Base-by-base conservation (phyloP, 805 yeast species). In the Candida michaelii region DNA sequence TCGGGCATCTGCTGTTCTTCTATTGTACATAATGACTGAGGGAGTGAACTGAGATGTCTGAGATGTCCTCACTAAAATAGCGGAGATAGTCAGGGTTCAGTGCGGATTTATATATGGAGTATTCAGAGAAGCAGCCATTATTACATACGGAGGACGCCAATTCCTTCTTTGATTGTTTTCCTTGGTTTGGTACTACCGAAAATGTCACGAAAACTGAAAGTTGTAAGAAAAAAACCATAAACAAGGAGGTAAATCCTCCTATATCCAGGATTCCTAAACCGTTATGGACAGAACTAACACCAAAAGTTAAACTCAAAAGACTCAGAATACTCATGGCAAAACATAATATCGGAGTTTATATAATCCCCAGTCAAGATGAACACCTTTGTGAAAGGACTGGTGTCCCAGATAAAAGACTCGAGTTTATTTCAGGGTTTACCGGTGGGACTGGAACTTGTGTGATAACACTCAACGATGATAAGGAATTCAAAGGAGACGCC, bases 371-470 rank as follows among this genome's bases (percentile, higher is more conserved):
- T 30, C 96, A 88, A 59, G 99, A 91, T 58, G 95, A 87, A 53
- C 99, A 91, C 62, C 91, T 85, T 60, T 80, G 89, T 19, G 99
- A 91, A 65, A 89, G 90, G 53, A 90, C 90, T 6, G 76, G 91
- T 0, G 65, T 74, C 1, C 78, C 83, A 11, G 98, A 91, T 61
- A 87, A 84, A 59, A 78, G 97, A 53, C 73, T 97, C 42, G 84
- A 79, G 40, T 91, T 76, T 54, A 83, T 91, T 24, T 77, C 90
- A 4, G 97, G 90, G 0, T 91, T 91, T 65, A 84, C 91, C 8
- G 99, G 98, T 1, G 82, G 91, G 35, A 95, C 97, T 2, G 99
- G 98, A 17, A 69, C 88, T 14, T 97, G 96, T 1, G 76, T 93
- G 10, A 74, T 91, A 13, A 82, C 96, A 23, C 55, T 66, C 31